Conservation (phyloP, 2,329 filamentous ascomycete species). For the Metarhizium anisopliae region DNA sequence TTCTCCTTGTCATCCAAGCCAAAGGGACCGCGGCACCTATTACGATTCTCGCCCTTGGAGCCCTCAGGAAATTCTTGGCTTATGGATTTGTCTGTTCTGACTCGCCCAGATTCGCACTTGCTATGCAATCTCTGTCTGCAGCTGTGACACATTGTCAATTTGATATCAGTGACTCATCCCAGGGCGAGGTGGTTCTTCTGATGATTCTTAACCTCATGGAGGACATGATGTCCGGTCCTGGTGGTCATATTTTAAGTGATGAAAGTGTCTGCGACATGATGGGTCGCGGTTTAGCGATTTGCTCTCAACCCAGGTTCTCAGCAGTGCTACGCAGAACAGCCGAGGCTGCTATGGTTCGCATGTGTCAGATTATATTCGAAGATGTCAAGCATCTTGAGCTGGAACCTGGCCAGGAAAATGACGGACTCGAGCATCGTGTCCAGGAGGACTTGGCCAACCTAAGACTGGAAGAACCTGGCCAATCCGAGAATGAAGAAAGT, state of each 20-base stretch:
- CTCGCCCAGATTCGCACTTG: constrained; percentile 80
- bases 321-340: constrained; percentile 85
- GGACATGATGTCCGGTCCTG: constrained; percentile 89
- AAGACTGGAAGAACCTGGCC: constrained; percentile 63
- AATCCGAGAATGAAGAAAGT: constrained; percentile 4
- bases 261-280: constrained; percentile 99
- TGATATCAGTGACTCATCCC: constrained; percentile 88
- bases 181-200: constrained; percentile 89
- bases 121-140: constrained; percentile 89
- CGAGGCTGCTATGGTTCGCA: constrained; percentile 94
- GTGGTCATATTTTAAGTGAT: constrained; percentile 88
- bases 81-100: constrained; percentile 82
- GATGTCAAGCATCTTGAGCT: constrained; percentile 80
- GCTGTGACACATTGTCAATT: constrained; percentile 97
- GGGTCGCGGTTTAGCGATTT: constrained; percentile 95
- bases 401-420: constrained; percentile 58
- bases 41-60: constrained; percentile 85
- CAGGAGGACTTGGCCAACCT: constrained; percentile 64
- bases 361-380: constrained; percentile 98
- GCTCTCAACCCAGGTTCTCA: constrained; percentile 85
- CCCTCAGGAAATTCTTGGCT: constrained; percentile 91
- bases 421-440: constrained; percentile 56
- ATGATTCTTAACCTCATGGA: constrained; percentile 98
- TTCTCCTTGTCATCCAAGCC: constrained; percentile 91
- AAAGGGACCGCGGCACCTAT: constrained; percentile 95